Percentiles rank a stretch among this genome's conserved stretches.
phyloP scores from a whole-genome alignment of 441 rosid species.

The Mallotus repandus region DNA sequence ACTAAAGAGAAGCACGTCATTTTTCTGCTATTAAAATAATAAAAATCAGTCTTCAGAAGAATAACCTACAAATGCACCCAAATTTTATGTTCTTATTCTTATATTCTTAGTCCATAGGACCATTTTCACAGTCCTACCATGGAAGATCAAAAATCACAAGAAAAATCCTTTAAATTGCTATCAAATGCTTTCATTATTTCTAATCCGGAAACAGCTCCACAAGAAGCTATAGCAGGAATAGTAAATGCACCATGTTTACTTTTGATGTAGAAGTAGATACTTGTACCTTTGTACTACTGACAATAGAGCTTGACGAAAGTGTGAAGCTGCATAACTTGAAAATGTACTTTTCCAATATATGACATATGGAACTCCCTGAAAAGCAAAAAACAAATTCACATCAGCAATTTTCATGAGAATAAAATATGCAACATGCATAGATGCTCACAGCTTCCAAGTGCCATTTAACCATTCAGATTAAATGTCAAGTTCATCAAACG shows the following conservation, averaged over 20 bases:
- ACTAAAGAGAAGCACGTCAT: neutral
- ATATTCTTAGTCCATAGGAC: neutral
- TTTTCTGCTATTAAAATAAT: neutral
- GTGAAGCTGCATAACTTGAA: slow-evolving; percentile 65
- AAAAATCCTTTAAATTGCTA: neutral
- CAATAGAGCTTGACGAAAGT: slow-evolving; percentile 82
- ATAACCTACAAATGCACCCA: slow-evolving; percentile 5
- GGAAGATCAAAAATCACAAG: neutral
- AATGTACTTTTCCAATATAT: slow-evolving; percentile 72
- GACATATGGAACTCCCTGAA: slow-evolving; percentile 88
- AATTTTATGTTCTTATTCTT: slow-evolving; percentile 8
- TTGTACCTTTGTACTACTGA: slow-evolving; percentile 79
- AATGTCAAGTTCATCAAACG: neutral
- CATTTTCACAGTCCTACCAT: neutral
- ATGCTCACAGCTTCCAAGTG: slow-evolving; percentile 3
- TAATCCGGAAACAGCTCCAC: neutral
- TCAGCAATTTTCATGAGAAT: slow-evolving; percentile 19
- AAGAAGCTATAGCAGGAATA: neutral
- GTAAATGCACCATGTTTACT: neutral
- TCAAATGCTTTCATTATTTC: neutral
- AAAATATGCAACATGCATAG: slow-evolving; percentile 6
- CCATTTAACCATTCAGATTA: slow-evolving; percentile 10
- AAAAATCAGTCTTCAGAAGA: neutral
- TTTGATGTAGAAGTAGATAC: slow-evolving; percentile 5
- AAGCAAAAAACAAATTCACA: slow-evolving; percentile 14